Conservation (phyloP, 2,329 filamentous ascomycete species). For the Pezicula rhizophila region DNA sequence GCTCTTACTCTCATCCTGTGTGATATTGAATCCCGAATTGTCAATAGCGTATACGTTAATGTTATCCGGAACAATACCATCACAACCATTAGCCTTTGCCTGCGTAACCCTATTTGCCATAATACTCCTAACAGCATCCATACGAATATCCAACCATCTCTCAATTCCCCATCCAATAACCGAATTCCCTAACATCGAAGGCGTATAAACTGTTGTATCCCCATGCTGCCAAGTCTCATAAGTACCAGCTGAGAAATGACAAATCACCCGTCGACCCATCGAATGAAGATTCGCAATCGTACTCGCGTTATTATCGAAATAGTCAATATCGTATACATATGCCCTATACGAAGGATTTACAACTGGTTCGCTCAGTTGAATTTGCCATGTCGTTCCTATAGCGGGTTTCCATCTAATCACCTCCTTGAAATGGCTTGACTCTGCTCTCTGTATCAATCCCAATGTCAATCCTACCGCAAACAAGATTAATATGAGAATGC, state of each 20-base stretch:
- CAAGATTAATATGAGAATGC: not conserved
- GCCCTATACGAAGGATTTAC: not conserved
- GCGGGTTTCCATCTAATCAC: not conserved
- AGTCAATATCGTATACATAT: not conserved
- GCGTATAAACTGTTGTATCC: not conserved
- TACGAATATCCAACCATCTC: not conserved
- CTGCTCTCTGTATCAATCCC: not conserved
- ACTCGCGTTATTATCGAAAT: not conserved
- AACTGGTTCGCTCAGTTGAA: not conserved
- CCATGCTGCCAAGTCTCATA: not conserved
- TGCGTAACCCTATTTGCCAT: not conserved
- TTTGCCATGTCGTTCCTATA: not conserved
- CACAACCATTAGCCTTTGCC: not conserved
- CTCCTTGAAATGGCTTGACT: not conserved
- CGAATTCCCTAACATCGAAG: not conserved
- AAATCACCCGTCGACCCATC: not conserved
- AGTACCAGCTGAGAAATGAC: slow-evolving; percentile 1
- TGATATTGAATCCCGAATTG: not conserved
- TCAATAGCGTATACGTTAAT: not conserved
- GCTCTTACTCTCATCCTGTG: not conserved
- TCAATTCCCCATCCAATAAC: not conserved
- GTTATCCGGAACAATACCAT: not conserved
- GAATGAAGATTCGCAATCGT: not conserved
- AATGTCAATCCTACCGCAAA: not conserved
- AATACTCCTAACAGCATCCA: not conserved